Conservation (phyloP, 768 basidiomycete genomes). For the Hericium rajendrae region DNA sequence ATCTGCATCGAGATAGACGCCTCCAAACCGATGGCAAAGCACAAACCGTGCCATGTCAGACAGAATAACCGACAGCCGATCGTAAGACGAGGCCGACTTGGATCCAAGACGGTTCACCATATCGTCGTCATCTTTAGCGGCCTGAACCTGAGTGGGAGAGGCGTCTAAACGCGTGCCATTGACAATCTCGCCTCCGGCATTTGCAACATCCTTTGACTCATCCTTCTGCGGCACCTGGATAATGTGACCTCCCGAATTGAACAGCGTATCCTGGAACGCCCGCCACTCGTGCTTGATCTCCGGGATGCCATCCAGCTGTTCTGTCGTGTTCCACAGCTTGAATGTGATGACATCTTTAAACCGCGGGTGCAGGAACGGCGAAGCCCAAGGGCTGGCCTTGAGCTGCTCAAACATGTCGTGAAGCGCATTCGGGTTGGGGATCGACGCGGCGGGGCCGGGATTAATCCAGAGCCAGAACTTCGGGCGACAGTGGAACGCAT, state of each 20-base stretch:
- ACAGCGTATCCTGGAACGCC: constrained; percentile 58
- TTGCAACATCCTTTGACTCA: constrained; percentile 23
- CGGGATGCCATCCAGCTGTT: constrained; percentile 85
- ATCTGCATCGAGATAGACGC: constrained; percentile 95
- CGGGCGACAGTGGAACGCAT: constrained; percentile 64
- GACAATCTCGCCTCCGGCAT: constrained; percentile 16
- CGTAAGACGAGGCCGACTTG: constrained; percentile 79
- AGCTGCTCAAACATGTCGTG: constrained; percentile 79
- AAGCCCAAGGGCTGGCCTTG: constrained; percentile 83
- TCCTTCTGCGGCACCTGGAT: constrained; percentile 50
- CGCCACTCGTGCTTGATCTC: constrained; percentile 92
- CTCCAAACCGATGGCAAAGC: constrained; percentile 93
- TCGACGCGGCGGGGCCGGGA: constrained; percentile 87
- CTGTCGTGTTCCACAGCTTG: constrained; percentile 97
- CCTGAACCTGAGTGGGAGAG: constrained; percentile 9
- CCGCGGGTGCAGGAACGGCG: constrained; percentile 86
- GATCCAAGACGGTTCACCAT: constrained; percentile 81
- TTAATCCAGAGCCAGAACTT: constrained; percentile 99
- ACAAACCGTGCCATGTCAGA: constrained; percentile 98
- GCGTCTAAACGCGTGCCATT: constrained; percentile 7
- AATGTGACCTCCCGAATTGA: constrained; percentile 80
- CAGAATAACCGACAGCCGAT: constrained; percentile 84
- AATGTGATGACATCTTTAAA: constrained; percentile 92
- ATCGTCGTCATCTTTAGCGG: constrained; percentile 29
- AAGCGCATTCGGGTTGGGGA: constrained; percentile 76